Evolutionary conservation across 345 rosid species (phyloP).

Genomic region (Leavenworthia alabamica): DNA sequence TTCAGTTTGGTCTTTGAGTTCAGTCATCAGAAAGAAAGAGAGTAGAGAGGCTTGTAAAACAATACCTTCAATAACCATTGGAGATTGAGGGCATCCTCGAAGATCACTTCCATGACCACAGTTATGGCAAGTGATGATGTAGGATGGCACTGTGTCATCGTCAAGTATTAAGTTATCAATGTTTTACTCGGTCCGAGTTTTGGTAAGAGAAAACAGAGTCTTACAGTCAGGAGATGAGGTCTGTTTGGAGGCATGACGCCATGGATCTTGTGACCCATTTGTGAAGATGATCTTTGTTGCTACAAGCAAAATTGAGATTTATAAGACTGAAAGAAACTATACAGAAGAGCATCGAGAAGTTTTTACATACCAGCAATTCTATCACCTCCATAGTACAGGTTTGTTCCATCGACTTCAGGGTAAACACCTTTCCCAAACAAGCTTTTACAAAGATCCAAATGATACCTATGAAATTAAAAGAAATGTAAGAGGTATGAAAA

Average conservation of each 20-base stretch:
- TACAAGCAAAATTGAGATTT: slow-evolving; percentile 31
- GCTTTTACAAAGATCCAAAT: slow-evolving; percentile 77
- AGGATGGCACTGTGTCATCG: slow-evolving; percentile 35
- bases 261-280: slow-evolving; percentile 97
- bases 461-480: slow-evolving; percentile 49
- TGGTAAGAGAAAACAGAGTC: slow-evolving; percentile 23
- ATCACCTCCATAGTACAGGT: slow-evolving; percentile 85
- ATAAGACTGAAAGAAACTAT: background rate
- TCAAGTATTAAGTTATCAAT: slow-evolving; percentile 1
- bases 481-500: background rate
- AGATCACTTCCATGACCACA: slow-evolving; percentile 97
- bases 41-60: background rate
- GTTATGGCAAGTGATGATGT: slow-evolving; percentile 63
- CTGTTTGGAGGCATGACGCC: slow-evolving; percentile 99
- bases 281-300: slow-evolving; percentile 78
- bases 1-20: background rate
- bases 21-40: no score
- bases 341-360: slow-evolving; percentile 7
- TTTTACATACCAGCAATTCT: slow-evolving; percentile 65
- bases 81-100: slow-evolving; percentile 93
- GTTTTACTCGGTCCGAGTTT: no score
- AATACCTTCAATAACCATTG: slow-evolving; percentile 61
- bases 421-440: slow-evolving; percentile 70
- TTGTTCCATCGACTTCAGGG: slow-evolving; percentile 78
- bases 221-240: slow-evolving; percentile 70